A percentile compares a stretch with the other conserved stretches of the same genome.
phyloP scores from a whole-genome alignment of 345 rosid species.

The Eucalyptus brandiana region DNA sequence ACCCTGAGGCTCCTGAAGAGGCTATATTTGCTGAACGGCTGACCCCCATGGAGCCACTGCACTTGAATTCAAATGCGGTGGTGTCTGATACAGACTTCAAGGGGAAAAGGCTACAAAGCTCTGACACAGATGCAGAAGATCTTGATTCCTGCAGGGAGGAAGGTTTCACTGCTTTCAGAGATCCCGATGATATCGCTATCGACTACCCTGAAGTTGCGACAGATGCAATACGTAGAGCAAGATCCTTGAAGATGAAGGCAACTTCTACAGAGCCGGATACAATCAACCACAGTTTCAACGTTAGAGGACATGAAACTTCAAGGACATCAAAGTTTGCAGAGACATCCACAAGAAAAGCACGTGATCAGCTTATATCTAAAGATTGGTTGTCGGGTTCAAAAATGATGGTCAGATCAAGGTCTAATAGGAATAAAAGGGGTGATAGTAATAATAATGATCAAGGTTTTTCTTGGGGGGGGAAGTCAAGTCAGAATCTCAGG shows the following conservation, averaged over 20 bases:
- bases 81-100: neutral
- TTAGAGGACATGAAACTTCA: conserved; percentile 21
- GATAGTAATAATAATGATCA: conserved; percentile 5
- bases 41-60: neutral
- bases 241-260: conserved; percentile 55
- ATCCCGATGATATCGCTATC: conserved; percentile 5
- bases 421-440: conserved; percentile 33
- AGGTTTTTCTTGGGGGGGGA: conserved; percentile 10
- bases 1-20: neutral
- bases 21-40: conserved; percentile 12
- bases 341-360: conserved; percentile 11
- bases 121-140: conserved; percentile 3
- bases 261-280: conserved; percentile 23
- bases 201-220: conserved; percentile 21
- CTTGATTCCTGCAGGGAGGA: conserved; percentile 9
- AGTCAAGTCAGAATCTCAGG: conserved; percentile 20
- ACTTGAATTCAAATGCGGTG: neutral
- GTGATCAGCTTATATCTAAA: conserved; percentile 21
- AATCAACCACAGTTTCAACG: conserved; percentile 7
- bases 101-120: neutral
- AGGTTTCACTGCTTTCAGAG: conserved; percentile 1
- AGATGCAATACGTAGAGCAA: conserved; percentile 49
- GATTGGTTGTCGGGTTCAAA: conserved; percentile 62
- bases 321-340: conserved; percentile 25
- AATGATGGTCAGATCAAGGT: conserved; percentile 34